Conservation (phyloP, 2,329 filamentous ascomycete species). For the Beauveria sp. region DNA sequence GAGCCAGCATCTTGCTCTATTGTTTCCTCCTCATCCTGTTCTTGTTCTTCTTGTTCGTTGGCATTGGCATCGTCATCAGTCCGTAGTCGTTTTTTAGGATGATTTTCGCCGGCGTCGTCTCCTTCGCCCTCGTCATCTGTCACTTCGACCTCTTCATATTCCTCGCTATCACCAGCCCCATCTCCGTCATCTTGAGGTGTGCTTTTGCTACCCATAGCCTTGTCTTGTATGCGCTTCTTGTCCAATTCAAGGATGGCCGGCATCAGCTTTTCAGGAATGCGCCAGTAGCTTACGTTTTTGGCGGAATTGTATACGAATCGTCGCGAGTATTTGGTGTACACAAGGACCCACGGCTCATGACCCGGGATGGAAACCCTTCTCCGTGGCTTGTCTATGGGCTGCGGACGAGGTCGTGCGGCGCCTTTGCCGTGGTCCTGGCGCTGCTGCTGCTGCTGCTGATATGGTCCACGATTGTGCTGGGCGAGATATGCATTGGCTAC, state of each 20-base stretch:
- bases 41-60: slow-evolving; percentile 35
- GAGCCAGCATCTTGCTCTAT: slow-evolving; percentile 40
- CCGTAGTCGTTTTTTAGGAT: slow-evolving; percentile 56
- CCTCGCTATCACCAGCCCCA: slow-evolving; percentile 49
- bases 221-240: slow-evolving; percentile 58
- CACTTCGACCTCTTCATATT: slow-evolving; percentile 67
- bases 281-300: slow-evolving; percentile 90
- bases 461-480: slow-evolving; percentile 36
- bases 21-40: slow-evolving; percentile 56
- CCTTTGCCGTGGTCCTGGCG: slow-evolving; percentile 45
- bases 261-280: slow-evolving; percentile 81
- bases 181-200: slow-evolving; percentile 4
- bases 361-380: slow-evolving; percentile 72
- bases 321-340: slow-evolving; percentile 85
- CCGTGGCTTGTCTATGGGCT: slow-evolving; percentile 72
- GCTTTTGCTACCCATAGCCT: slow-evolving; percentile 29
- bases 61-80: slow-evolving; percentile 49
- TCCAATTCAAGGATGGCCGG: slow-evolving; percentile 68
- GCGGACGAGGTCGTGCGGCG: slow-evolving; percentile 54
- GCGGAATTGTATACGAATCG: slow-evolving; percentile 84
- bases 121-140: slow-evolving; percentile 41
- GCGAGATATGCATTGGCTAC: slow-evolving; percentile 56
- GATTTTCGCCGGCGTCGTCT: slow-evolving; percentile 28
- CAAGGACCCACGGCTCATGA: slow-evolving; percentile 79
- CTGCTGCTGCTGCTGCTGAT: slow-evolving; percentile 31